phyloP scores from a whole-genome alignment of 208 protist species.

The Acanthamoeba royreba region DNA sequence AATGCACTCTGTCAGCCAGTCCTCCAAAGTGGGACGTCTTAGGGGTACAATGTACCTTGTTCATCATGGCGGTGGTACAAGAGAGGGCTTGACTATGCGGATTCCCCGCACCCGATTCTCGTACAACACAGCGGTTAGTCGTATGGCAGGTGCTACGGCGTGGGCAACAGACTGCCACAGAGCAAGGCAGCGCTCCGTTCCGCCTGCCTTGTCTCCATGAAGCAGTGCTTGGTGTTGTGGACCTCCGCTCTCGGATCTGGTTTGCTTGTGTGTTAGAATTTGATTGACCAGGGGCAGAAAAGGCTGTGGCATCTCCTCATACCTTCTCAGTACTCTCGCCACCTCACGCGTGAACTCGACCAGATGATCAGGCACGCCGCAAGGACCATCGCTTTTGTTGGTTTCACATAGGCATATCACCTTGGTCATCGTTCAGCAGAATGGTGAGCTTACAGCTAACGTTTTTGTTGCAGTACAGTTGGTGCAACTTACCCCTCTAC shows the following conservation, averaged over 20 bases:
- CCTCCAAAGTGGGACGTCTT: too few species aligned
- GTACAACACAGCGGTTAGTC: neutral
- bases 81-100: neutral
- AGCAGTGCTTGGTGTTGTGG: neutral
- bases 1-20: too few species aligned
- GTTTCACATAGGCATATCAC: conserved; percentile 5
- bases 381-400: neutral
- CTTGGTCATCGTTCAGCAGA: neutral
- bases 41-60: too few species aligned
- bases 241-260: neutral
- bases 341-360: neutral
- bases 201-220: neutral
- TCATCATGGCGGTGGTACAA: too few species aligned
- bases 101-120: neutral
- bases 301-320: neutral
- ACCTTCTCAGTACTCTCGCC: neutral
- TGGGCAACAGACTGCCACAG: neutral
- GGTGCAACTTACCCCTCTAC: neutral
- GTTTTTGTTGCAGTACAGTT: neutral
- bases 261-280: neutral
- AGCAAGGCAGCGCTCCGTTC: neutral
- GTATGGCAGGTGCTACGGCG: neutral
- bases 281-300: neutral
- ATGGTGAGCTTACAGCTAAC: neutral
- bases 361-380: neutral